Conservation (phyloP, 2,329 filamentous ascomycete genomes). For the Apiospora hydei region DNA sequence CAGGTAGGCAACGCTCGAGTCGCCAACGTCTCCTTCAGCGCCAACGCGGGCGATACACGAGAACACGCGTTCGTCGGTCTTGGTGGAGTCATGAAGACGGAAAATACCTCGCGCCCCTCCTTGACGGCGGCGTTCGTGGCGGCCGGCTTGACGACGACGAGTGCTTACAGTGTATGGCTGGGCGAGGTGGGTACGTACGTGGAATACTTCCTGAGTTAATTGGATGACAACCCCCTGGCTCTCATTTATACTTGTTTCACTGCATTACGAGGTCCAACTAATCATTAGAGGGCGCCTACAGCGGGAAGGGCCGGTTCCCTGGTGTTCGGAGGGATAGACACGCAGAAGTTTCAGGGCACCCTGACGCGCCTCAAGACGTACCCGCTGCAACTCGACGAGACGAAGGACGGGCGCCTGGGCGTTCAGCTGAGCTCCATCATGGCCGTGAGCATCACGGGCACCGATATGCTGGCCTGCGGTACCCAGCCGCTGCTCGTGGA, state of each 20-base stretch:
- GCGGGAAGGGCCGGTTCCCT: background rate
- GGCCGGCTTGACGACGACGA: background rate
- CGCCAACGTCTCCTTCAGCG: background rate
- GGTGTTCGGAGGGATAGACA: background rate
- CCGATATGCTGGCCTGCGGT: background rate
- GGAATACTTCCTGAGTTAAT: background rate
- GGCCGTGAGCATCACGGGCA: background rate
- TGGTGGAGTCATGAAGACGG: background rate
- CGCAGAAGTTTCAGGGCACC: background rate
- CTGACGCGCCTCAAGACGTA: constrained; percentile 11
- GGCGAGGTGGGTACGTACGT: background rate
- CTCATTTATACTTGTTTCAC: background rate
- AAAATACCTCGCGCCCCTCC: background rate
- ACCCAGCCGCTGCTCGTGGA: background rate
- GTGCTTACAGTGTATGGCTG: background rate
- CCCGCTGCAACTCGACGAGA: background rate
- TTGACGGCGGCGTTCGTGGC: background rate
- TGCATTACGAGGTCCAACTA: background rate
- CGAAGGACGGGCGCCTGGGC: background rate
- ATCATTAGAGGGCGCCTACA: background rate
- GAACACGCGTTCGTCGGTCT: background rate
- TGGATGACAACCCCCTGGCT: too few species aligned
- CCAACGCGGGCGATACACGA: background rate
- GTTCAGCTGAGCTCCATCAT: background rate
- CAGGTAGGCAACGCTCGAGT: background rate